Conservation (phyloP, 768 basidiomycete genomes). For the Hortiboletus flavorubellus region DNA sequence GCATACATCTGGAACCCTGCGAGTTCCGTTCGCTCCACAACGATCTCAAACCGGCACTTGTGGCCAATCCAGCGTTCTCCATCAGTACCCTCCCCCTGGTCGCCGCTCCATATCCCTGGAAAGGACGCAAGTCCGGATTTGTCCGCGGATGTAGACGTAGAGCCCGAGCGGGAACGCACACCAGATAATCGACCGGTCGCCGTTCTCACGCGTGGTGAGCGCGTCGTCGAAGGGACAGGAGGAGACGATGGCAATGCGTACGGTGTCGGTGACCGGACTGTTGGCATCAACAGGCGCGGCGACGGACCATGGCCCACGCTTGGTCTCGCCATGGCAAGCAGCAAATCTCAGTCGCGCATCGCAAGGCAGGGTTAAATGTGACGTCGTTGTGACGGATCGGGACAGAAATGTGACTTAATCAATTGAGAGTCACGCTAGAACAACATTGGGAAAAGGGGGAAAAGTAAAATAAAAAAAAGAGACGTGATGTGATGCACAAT, state of each 20-base stretch:
- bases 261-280: constrained; percentile 26
- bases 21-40: constrained; percentile 43
- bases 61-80: constrained; percentile 44
- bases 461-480: neutral
- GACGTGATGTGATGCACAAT: constrained; percentile 18
- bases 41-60: constrained; percentile 47
- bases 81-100: constrained; percentile 15
- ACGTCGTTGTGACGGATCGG: constrained; percentile 10
- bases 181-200: constrained; percentile 26
- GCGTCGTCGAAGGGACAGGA: constrained; percentile 13
- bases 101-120: constrained; percentile 1
- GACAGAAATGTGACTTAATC: constrained; percentile 11
- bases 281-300: constrained; percentile 32
- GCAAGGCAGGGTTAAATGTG: constrained; percentile 2
- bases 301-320: constrained; percentile 1
- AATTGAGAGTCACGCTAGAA: constrained; percentile 1
- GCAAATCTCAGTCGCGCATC: neutral
- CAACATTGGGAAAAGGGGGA: neutral
- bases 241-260: constrained; percentile 5
- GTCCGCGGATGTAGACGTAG: constrained; percentile 21
- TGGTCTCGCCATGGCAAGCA: constrained; percentile 16
- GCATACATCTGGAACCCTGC: constrained; percentile 79
- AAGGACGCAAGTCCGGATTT: constrained; percentile 8
- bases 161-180: constrained; percentile 34
- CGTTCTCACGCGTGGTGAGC: constrained; percentile 24